Conservation (phyloP, 345 rosid genomes). For the Toxicodendron radicans region DNA sequence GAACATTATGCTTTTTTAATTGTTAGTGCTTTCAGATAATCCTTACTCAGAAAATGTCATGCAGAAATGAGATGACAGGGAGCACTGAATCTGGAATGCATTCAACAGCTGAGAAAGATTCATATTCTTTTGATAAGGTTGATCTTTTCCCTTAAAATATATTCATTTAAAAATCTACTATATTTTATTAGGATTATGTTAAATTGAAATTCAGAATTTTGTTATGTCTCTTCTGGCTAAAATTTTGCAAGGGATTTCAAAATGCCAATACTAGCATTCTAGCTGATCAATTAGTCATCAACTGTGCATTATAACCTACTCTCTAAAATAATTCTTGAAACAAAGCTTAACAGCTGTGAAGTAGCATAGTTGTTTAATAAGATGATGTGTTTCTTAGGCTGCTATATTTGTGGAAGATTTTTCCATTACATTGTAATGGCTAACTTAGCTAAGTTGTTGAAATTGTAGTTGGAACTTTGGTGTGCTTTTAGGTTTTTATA, state of each 20-base stretch:
- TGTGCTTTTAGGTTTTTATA: no score
- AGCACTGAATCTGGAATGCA: slow-evolving; percentile 33
- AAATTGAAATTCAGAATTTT: background rate
- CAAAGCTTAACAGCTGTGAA: background rate
- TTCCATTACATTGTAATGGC: background rate
- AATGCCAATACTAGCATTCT: no score
- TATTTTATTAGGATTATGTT: background rate
- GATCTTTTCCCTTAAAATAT: slow-evolving; percentile 12
- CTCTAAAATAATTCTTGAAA: background rate
- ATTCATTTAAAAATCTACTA: slow-evolving; percentile 1
- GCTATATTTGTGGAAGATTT: background rate
- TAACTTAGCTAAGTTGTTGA: background rate
- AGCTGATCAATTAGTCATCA: no score
- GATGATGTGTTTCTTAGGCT: background rate
- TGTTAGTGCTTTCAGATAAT: slow-evolving; percentile 14
- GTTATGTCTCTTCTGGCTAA: no score
- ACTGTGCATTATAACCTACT: background rate
- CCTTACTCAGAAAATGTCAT: slow-evolving; percentile 26
- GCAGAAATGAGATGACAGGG: slow-evolving; percentile 56
- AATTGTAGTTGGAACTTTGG: background rate
- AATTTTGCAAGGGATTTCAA: no score
- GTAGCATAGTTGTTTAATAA: no score
- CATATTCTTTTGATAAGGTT: slow-evolving; percentile 87
- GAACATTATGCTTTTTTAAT: background rate
- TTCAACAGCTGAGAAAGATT: slow-evolving; percentile 38